These are phyloP conservation scores for Sarcomyxa edulis DNA, from an alignment of 768 basidiomycete genomes.

Conservation along the genomic window DNA sequence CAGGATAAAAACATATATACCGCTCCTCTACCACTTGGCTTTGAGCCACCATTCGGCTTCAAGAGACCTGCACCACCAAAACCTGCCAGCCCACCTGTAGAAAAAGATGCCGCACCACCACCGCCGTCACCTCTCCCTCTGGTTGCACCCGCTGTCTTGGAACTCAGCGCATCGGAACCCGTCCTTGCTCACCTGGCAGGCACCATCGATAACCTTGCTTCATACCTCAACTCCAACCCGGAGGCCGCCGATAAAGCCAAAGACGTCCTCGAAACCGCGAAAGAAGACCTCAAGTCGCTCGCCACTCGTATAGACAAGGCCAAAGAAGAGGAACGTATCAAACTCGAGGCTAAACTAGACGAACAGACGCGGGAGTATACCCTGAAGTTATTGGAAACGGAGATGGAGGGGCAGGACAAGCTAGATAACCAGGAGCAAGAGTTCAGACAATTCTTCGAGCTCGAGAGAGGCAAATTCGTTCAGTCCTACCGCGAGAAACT, in stretches of 20 bases:
- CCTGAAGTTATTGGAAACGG: conserved; percentile 71
- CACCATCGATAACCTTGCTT: conserved; percentile 89
- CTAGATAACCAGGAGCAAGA: conserved; percentile 83
- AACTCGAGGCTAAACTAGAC: conserved; percentile 62
- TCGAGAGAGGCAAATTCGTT: conserved; percentile 68
- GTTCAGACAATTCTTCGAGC: conserved; percentile 75
- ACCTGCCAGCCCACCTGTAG: conserved; percentile 21
- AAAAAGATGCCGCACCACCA: conserved; percentile 17
- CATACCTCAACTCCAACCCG: conserved; percentile 75
- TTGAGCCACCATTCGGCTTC: conserved; percentile 91
- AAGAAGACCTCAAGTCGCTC: conserved; percentile 74
- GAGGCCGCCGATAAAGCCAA: conserved; percentile 60
- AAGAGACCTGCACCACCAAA: conserved; percentile 54
- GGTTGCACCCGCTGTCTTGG: conserved; percentile 74
- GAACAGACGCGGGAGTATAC: conserved; percentile 85
- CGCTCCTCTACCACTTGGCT: conserved; percentile 82
- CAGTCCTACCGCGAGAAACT: conserved; percentile 83
- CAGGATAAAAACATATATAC: conserved; percentile 48
- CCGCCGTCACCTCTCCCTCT: conserved; percentile 54
- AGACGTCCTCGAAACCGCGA: conserved; percentile 74
- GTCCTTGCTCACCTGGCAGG: conserved; percentile 87
- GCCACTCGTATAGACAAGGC: conserved; percentile 72
- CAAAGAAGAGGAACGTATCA: conserved; percentile 71
- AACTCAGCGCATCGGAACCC: conserved; percentile 76
- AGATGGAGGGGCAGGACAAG: conserved; percentile 83